Evolutionary conservation across 768 basidiomycete species (phyloP).

Genomic region (Hericium alpestre): DNA sequence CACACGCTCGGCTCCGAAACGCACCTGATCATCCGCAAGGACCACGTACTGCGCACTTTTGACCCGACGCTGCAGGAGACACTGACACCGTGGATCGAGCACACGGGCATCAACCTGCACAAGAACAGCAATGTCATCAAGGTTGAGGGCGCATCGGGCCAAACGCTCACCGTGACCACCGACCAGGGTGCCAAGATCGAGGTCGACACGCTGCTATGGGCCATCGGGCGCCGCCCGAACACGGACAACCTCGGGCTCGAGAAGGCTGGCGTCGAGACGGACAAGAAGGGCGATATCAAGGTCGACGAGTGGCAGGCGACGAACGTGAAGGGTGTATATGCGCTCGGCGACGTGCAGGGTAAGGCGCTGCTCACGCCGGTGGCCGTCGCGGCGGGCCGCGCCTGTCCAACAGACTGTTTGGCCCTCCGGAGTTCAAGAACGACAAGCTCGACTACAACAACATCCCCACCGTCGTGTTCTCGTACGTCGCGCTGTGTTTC

Average conservation of each 20-base stretch:
- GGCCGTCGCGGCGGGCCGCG: constrained; percentile 93
- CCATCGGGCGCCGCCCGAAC: constrained; percentile 79
- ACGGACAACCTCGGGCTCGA: constrained; percentile 74
- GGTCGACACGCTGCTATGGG: constrained; percentile 86
- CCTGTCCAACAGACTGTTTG: constrained; percentile 83
- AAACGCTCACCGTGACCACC: constrained; percentile 65
- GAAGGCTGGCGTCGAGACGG: constrained; percentile 61
- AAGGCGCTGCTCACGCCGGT: constrained; percentile 93
- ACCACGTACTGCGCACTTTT: constrained; percentile 87
- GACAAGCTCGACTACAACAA: constrained; percentile 84
- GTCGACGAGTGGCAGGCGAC: constrained; percentile 92
- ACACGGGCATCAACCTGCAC: constrained; percentile 87
- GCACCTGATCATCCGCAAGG: constrained; percentile 82
- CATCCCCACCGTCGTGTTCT: constrained; percentile 94
- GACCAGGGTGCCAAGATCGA: constrained; percentile 68
- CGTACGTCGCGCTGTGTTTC: constrained; percentile 42
- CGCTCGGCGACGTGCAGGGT: constrained; percentile 89
- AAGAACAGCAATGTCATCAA: constrained; percentile 63
- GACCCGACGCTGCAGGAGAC: constrained; percentile 79
- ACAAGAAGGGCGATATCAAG: constrained; percentile 72
- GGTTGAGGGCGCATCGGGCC: constrained; percentile 66
- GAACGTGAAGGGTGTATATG: constrained; percentile 54
- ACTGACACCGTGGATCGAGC: constrained; percentile 85
- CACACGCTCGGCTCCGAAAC: constrained; percentile 86
- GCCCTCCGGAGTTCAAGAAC: constrained; percentile 72